Conservation (phyloP, 2,329 filamentous ascomycete genomes). For the Diaporthe nobilis region DNA sequence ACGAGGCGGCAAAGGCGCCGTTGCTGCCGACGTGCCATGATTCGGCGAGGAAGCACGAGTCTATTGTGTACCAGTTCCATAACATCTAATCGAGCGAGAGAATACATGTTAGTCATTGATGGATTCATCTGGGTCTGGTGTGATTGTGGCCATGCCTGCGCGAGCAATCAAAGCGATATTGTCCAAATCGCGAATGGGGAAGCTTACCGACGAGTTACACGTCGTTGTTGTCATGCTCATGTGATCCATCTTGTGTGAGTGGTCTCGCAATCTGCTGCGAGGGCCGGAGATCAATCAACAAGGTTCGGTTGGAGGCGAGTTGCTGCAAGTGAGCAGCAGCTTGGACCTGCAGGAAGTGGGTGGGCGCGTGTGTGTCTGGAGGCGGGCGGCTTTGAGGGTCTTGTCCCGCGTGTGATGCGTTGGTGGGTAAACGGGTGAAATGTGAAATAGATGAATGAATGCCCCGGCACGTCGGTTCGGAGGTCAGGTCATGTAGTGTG, state of each 20-base stretch:
- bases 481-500: conserved; percentile 16
- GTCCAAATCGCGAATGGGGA: not conserved
- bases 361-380: not conserved
- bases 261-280: not conserved
- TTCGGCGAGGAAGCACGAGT: conserved; percentile 53
- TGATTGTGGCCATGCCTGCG: not conserved
- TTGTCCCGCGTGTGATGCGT: not conserved
- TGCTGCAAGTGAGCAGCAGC: conserved; percentile 17
- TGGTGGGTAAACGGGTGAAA: conserved; percentile 15
- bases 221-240: conserved; percentile 34
- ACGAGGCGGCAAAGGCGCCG: conserved; percentile 59
- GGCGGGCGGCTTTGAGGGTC: not conserved
- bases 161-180: not conserved
- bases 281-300: not conserved
- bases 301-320: conserved; percentile 2
- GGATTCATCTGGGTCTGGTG: too few relatives aligned
- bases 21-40: conserved; percentile 57
- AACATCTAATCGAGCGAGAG: conserved; percentile 31
- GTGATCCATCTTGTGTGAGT: conserved; percentile 38
- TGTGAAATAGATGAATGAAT: conserved; percentile 11
- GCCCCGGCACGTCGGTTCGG: conserved; percentile 18
- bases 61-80: conserved; percentile 43
- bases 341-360: not conserved
- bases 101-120: not conserved
- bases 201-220: conserved; percentile 40